Conservation (phyloP, 306 rosid genomes). For the Vicia sativa region DNA sequence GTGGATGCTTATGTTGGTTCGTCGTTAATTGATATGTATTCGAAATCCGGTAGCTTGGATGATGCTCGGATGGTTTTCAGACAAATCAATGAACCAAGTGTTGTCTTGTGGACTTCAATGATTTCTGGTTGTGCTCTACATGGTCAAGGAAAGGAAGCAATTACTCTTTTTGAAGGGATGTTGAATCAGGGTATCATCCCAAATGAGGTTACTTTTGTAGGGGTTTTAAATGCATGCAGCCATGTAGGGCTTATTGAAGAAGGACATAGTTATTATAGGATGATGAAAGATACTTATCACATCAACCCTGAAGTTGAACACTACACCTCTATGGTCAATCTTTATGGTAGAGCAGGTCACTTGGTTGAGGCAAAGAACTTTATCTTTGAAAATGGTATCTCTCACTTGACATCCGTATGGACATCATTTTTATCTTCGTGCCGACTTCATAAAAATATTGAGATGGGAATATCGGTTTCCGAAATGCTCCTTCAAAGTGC, state of each 20-base stretch:
- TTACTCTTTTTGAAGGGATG: constrained; percentile 68
- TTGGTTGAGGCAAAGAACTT: constrained; percentile 66
- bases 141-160: constrained; percentile 72
- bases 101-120: constrained; percentile 86
- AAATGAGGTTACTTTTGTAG: constrained; percentile 77
- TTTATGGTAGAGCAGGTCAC: constrained; percentile 84
- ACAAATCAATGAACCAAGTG: constrained; percentile 50
- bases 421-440: constrained; percentile 76
- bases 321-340: constrained; percentile 87
- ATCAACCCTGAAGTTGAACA: constrained; percentile 72
- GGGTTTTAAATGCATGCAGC: constrained; percentile 83
- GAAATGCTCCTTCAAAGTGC: constrained; percentile 60
- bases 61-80: constrained; percentile 63
- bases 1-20: constrained; percentile 68
- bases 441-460: constrained; percentile 61
- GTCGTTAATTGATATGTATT: constrained; percentile 77
- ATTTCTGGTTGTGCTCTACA: constrained; percentile 69
- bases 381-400: constrained; percentile 55
- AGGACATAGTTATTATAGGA: constrained; percentile 63
- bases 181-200: constrained; percentile 58
- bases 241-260: constrained; percentile 81
- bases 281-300: constrained; percentile 72
- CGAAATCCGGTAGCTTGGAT: constrained; percentile 75
- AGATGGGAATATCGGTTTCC: constrained; percentile 78
- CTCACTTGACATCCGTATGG: constrained; percentile 73